These are phyloP conservation scores for Sporisorium sorghi DNA, from an alignment of 1,284 basidiomycete genomes.

Conservation along the genomic window DNA sequence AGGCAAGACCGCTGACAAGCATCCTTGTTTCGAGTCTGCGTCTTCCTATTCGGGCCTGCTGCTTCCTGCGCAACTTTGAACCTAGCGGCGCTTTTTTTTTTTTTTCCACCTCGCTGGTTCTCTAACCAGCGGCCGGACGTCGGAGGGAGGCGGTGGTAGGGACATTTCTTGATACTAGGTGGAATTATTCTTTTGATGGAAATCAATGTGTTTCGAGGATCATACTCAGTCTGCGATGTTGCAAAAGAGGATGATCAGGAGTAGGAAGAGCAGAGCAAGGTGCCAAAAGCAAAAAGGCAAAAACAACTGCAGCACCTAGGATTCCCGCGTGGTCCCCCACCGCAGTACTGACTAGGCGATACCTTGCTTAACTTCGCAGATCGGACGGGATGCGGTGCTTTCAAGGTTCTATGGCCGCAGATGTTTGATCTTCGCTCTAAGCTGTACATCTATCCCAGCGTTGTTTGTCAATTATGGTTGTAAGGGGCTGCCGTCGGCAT, in stretches of 20 bases:
- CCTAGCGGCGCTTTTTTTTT: slow-evolving; percentile 48
- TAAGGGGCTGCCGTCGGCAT: no score
- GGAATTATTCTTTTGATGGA: no score
- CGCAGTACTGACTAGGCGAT: slow-evolving; percentile 84
- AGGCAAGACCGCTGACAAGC: slow-evolving; percentile 47
- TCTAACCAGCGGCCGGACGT: slow-evolving; percentile 47
- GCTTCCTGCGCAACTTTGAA: slow-evolving; percentile 57
- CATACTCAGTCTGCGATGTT: no score
- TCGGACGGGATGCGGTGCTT: slow-evolving; percentile 84
- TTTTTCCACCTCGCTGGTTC: slow-evolving; percentile 41
- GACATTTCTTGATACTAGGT: no score
- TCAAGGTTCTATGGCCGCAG: slow-evolving; percentile 82
- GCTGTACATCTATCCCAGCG: no score
- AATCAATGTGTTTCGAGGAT: no score
- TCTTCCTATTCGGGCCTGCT: slow-evolving; percentile 27
- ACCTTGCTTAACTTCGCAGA: slow-evolving; percentile 83
- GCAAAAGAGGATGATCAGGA: background rate
- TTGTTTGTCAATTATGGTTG: no score
- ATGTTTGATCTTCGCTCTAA: no score
- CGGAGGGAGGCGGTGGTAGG: slow-evolving; percentile 57
- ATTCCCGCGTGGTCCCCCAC: slow-evolving; percentile 86
- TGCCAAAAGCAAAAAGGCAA: no score
- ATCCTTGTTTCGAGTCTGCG: slow-evolving; percentile 11
- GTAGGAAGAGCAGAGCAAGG: no score
- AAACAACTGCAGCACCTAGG: slow-evolving; percentile 83